Conservation (phyloP, 306 rosid genomes). For the Malus asiatica region DNA sequence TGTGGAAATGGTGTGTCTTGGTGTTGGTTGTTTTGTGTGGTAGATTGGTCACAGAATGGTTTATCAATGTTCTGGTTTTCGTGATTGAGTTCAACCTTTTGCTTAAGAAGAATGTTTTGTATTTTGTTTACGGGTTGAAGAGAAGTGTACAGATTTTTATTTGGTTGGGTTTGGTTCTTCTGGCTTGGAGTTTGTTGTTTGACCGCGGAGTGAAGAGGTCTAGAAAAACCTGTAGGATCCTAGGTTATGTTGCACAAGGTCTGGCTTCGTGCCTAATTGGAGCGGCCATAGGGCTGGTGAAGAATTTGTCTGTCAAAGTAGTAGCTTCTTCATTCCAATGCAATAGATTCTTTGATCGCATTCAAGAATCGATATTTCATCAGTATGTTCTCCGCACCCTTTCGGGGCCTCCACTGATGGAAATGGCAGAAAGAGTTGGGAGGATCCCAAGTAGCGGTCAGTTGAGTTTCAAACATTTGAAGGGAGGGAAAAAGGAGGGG, state of each 20-base stretch:
- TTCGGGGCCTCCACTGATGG: constrained; percentile 23
- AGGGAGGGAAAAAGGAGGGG: constrained; percentile 23
- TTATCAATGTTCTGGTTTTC: constrained; percentile 53
- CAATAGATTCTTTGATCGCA: constrained; percentile 70
- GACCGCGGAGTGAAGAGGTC: constrained; percentile 38
- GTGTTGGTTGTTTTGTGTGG: constrained; percentile 58
- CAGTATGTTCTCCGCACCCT: too few relatives aligned
- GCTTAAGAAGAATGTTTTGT: constrained; percentile 68
- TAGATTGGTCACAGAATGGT: constrained; percentile 59
- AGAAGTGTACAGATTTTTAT: constrained; percentile 61
- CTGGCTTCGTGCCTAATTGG: constrained; percentile 56
- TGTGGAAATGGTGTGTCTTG: constrained; percentile 73
- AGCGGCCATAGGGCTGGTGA: constrained; percentile 56
- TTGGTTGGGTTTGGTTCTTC: constrained; percentile 62
- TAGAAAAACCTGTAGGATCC: constrained; percentile 19
- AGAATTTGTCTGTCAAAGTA: constrained; percentile 56
- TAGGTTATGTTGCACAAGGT: constrained; percentile 47
- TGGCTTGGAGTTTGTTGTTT: constrained; percentile 64
- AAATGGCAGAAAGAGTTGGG: constrained; percentile 42
- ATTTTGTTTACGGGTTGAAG: constrained; percentile 74
- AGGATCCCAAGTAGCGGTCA: constrained; percentile 29
- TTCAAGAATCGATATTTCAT: constrained; percentile 70
- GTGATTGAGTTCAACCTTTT: constrained; percentile 59
- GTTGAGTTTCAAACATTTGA: constrained; percentile 43
- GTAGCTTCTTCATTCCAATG: constrained; percentile 63